phyloP scores from a whole-genome alignment of 148 eudicot species.

The Diospyros kaki region DNA sequence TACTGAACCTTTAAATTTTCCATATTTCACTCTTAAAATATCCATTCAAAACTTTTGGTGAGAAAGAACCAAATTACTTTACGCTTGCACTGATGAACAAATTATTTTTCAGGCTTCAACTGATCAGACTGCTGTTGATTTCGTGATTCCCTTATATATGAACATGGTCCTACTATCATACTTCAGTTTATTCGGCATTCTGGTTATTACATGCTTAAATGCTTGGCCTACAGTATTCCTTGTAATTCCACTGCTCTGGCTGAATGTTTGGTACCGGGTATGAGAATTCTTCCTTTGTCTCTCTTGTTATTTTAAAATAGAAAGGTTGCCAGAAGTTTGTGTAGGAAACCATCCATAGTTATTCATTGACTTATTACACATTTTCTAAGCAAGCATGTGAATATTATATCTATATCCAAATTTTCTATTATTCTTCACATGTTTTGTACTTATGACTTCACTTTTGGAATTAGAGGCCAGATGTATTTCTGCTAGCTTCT shows the following conservation, averaged over 20 bases:
- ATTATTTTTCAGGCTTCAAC: slow-evolving; percentile 45
- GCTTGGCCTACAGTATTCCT: slow-evolving; percentile 56
- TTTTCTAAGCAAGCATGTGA: neutral
- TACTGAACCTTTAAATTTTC: neutral
- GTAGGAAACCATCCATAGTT: neutral
- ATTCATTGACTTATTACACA: neutral
- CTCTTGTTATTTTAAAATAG: neutral
- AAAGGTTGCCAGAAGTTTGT: neutral
- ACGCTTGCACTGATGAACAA: slow-evolving; percentile 11
- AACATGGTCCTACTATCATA: slow-evolving; percentile 31
- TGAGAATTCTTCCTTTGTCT: neutral
- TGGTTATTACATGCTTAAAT: slow-evolving; percentile 42
- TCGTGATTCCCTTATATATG: slow-evolving; percentile 40
- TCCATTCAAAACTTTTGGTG: neutral
- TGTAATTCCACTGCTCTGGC: slow-evolving; percentile 37
- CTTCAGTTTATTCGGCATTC: slow-evolving; percentile 34
- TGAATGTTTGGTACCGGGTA: slow-evolving; percentile 48
- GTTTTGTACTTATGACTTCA: too few relatives aligned
- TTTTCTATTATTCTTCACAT: too few relatives aligned
- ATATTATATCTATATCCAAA: neutral
- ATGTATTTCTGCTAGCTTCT: too few relatives aligned
- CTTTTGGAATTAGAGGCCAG: too few relatives aligned
- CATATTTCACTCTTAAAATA: neutral
- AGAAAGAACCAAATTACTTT: neutral
- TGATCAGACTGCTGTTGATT: slow-evolving; percentile 51